Base-by-base conservation (phyloP, 108 stramenopile genomes). In the Phaeodactylum tricornutum region DNA sequence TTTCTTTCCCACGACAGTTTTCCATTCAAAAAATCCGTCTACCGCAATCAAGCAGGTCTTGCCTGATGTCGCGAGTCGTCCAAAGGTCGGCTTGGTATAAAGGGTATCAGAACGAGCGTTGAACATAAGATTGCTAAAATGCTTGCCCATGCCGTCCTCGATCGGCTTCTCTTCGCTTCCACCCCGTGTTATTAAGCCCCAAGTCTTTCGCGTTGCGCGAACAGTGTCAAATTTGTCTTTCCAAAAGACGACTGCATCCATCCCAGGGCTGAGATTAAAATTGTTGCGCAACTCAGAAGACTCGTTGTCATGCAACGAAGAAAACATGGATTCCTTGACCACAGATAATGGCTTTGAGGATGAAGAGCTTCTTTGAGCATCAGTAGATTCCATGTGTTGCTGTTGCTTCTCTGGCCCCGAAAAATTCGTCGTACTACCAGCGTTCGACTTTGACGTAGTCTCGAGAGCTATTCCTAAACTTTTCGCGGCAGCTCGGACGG, bases 1-100 rank as follows among this genome's bases (percentile, higher is more conserved):
- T 57, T 91, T 91, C 35, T 50, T 68, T 29, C 59, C 65, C 47
- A 79, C 75, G 30, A 42, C 58, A 9, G 41, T 39, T 45, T 76
- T 75, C 88, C 88, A 91, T 64, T 91, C 88, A 57, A 77, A 91
- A 50, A 76, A 91, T 30, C 88, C 88, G 47, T 91, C 84, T 7
- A 91, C 49, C 7, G 77, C 77, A 29, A 82, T 68, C 5, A 91
- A 38, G 39, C 84, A 86, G 0, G 81, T 62, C 43, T 71, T 61
- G 16, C 62, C 62, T 30, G 63, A 45, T 2, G 16, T 34, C 7
- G 68, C 56, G 20, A 86, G 50, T 27, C 36, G 41, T 4, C 58
- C 24, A 59, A 91, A 91, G 7, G 81, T 75, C 35, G 51, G 61
- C 46, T 91, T 91, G 15, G 52, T 32, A 59, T 63, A 79, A 0